Evolutionary conservation across 2,329 filamentous ascomycete genomes (phyloP).

Genomic region (Nemania diffusa): DNA sequence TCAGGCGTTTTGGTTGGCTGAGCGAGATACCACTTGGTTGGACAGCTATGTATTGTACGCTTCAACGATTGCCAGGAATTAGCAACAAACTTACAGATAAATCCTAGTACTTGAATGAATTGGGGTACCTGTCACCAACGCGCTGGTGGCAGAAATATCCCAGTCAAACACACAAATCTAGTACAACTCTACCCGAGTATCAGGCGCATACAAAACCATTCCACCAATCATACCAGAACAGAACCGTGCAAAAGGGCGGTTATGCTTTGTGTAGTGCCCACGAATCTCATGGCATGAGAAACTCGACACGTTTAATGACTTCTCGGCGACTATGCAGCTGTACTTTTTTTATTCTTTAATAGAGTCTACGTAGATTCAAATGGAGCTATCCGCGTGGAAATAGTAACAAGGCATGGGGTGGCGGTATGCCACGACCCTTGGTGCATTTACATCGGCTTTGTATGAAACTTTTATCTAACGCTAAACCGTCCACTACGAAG

Average conservation of each 20-base stretch:
- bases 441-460: constrained; percentile 26
- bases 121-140: not conserved
- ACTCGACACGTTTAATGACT: not conserved
- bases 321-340: not conserved
- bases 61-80: constrained; percentile 1
- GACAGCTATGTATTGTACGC: constrained; percentile 9
- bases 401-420: constrained; percentile 27
- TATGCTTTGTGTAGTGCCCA: constrained; percentile 5
- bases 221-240: not conserved
- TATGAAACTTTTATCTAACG: constrained; percentile 46
- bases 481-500: constrained; percentile 65
- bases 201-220: not conserved
- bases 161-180: not conserved
- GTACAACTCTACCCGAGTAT: not conserved
- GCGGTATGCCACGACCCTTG: constrained; percentile 31
- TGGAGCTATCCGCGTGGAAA: constrained; percentile 21
- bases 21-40: constrained; percentile 28
- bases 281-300: not conserved
- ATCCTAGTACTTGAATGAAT: not conserved
- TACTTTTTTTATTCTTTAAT: not conserved
- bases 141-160: not conserved
- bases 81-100: constrained; percentile 1
- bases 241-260: not conserved
- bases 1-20: constrained; percentile 38
- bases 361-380: constrained; percentile 22